These are phyloP conservation scores for Rhypophila decipiens DNA, from an alignment of 495 filamentous ascomycete species.

Conservation along the genomic window DNA sequence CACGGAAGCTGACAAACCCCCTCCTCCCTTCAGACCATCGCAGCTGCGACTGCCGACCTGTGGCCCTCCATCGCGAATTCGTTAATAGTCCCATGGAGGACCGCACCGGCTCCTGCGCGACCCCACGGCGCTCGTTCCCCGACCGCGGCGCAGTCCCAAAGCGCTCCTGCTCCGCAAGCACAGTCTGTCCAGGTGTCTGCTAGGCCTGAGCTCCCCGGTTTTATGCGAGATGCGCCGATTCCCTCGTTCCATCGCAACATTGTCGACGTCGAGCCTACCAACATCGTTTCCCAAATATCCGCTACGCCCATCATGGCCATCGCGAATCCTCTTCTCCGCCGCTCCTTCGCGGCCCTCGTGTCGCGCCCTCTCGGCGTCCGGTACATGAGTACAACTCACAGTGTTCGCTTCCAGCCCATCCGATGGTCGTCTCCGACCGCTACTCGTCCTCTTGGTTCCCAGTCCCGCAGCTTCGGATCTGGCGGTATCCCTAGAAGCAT, in stretches of 20 bases:
- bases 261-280: constrained; percentile 13
- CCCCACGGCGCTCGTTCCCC: no score
- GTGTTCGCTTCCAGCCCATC: constrained; percentile 14
- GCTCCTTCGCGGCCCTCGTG: constrained; percentile 18
- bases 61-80: constrained; percentile 50
- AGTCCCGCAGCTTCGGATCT: constrained; percentile 33
- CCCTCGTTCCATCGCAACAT: constrained; percentile 12
- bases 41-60: constrained; percentile 44
- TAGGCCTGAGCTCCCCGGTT: constrained; percentile 32
- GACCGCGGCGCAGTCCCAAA: not conserved
- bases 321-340: constrained; percentile 30
- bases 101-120: constrained; percentile 6
- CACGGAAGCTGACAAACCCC: not conserved
- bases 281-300: constrained; percentile 22
- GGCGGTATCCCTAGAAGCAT: constrained; percentile 39
- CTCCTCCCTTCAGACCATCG: constrained; percentile 32
- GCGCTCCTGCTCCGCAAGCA: not conserved
- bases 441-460: constrained; percentile 6
- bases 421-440: constrained; percentile 1
- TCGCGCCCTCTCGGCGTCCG: constrained; percentile 18
- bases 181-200: not conserved
- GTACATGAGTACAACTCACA: constrained; percentile 19
- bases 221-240: constrained; percentile 25
- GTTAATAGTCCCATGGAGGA: constrained; percentile 38
- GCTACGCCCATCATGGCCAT: constrained; percentile 24